Conservation (phyloP, 768 basidiomycete species). For the Tricholoma terreum region DNA sequence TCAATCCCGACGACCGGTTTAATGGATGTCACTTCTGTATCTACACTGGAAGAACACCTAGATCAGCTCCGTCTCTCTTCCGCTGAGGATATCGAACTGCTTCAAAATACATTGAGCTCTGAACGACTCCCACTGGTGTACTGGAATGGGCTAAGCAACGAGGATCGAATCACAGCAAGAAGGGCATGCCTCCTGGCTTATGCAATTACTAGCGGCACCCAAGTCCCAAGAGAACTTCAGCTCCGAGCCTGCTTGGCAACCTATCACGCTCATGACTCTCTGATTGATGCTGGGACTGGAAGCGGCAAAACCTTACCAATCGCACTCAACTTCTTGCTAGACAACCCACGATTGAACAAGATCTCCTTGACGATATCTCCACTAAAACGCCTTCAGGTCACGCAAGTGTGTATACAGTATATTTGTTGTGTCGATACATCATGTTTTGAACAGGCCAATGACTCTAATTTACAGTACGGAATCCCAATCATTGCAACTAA, state of each 20-base stretch:
- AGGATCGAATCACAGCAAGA: no score
- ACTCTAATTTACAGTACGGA: constrained; percentile 15
- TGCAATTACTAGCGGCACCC: no score
- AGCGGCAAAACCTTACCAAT: background rate
- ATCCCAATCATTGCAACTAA: constrained; percentile 21
- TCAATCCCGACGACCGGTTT: background rate
- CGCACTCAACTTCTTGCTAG: constrained; percentile 12
- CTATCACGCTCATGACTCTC: background rate
- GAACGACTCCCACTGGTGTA: no score
- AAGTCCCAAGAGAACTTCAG: no score
- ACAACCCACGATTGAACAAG: constrained; percentile 4
- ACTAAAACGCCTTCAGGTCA: constrained; percentile 16
- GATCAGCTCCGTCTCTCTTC: background rate
- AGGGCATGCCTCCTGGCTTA: no score
- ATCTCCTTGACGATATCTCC: constrained; percentile 15
- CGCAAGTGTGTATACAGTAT: background rate
- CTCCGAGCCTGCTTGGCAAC: background rate
- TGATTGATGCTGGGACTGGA: constrained; percentile 12
- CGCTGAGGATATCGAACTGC: background rate
- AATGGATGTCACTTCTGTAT: background rate
- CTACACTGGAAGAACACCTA: background rate
- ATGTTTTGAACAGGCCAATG: background rate
- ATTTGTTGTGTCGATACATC: background rate
- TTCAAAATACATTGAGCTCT: no score
- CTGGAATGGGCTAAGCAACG: no score